These are phyloP conservation scores for Paraurostyla sp. DNA, from an alignment of 73 alveolate genomes.

Conservation along the genomic window DNA sequence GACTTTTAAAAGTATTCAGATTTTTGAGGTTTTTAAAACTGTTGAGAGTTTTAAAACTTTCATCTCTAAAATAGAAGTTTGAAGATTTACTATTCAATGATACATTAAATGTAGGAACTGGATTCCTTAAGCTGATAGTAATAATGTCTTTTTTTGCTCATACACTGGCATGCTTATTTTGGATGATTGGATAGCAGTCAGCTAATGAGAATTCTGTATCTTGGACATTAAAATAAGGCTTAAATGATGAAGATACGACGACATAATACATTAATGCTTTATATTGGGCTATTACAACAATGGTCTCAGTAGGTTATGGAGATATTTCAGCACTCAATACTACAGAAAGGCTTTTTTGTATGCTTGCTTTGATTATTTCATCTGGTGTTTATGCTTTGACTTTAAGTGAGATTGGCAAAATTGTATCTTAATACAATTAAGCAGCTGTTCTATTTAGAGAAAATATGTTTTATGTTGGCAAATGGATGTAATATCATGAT, in stretches of 20 bases:
- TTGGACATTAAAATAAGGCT: conserved; percentile 50
- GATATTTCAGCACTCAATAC: conserved; percentile 88
- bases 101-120: conserved; percentile 36
- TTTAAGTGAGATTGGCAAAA: conserved; percentile 53
- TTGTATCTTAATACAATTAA: conserved; percentile 43
- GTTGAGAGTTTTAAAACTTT: conserved; percentile 59
- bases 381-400: conserved; percentile 75
- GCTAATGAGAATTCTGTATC: background rate
- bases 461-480: conserved; percentile 68
- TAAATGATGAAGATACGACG: conserved; percentile 43
- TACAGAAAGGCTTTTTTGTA: conserved; percentile 78
- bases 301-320: conserved; percentile 94
- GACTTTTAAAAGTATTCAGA: conserved; percentile 40
- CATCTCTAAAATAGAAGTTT: background rate
- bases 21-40: conserved; percentile 71
- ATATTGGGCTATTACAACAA: conserved; percentile 92
- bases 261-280: conserved; percentile 76
- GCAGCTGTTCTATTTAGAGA: conserved; percentile 69
- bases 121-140: conserved; percentile 52
- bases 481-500: conserved; percentile 64
- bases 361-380: conserved; percentile 73
- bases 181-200: conserved; percentile 43
- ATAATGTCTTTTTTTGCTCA: conserved; percentile 72
- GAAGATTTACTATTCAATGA: conserved; percentile 73
- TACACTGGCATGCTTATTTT: conserved; percentile 80